These are phyloP conservation scores for Erigeron canadensis DNA, from an alignment of 129 eudicot species.

Conservation along the genomic window DNA sequence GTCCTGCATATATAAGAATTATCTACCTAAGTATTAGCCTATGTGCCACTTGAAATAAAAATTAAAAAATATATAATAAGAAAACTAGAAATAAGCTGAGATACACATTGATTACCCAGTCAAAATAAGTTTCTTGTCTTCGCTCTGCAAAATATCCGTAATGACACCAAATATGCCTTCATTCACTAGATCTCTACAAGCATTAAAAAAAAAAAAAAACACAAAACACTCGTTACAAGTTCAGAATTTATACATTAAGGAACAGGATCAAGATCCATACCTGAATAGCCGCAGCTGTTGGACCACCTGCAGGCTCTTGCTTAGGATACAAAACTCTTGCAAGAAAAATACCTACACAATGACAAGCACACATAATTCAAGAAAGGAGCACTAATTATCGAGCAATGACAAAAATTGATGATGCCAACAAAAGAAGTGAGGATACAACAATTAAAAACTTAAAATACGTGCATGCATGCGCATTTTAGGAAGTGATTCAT, in stretches of 20 bases:
- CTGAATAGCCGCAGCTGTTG: constrained; percentile 79
- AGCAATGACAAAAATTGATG: constrained; percentile 1
- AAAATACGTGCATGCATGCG: not conserved
- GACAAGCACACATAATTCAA: constrained; percentile 1
- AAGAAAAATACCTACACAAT: constrained; percentile 65
- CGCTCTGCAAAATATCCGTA: constrained; percentile 66
- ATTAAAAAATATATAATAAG: not conserved
- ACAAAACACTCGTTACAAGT: constrained; percentile 5
- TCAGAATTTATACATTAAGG: constrained; percentile 1
- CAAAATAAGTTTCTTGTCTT: constrained; percentile 77
- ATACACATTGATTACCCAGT: constrained; percentile 62
- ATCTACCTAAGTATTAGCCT: constrained; percentile 22
- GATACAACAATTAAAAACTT: constrained; percentile 15
- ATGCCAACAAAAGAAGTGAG: not conserved
- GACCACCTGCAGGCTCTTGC: constrained; percentile 88
- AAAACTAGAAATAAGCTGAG: not conserved
- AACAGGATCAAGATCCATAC: constrained; percentile 35
- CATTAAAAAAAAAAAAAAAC: constrained; percentile 22
- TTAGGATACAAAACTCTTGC: constrained; percentile 81
- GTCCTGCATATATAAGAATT: constrained; percentile 78
- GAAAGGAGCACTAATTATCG: not conserved
- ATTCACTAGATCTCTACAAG: constrained; percentile 74
- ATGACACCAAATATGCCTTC: constrained; percentile 84
- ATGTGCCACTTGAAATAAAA: constrained; percentile 10
- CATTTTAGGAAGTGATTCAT: not conserved